A percentile compares a stretch with the other conserved stretches of the same genome.
Conservation (phyloP, 495 filamentous ascomycete genomes). For the Trichoderma gamsii region DNA sequence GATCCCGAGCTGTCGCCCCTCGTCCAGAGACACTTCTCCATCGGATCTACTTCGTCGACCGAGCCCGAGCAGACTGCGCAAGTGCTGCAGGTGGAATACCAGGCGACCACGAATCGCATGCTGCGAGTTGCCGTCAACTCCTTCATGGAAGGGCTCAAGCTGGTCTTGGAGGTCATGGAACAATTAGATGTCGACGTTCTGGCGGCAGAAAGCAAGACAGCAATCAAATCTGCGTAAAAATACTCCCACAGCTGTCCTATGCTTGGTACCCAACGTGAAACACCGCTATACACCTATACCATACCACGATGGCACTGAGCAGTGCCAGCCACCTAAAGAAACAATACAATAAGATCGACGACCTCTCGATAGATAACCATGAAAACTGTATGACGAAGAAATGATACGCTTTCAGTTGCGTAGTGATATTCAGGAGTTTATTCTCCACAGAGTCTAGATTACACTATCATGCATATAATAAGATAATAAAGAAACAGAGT, state of each 20-base stretch:
- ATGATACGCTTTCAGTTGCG: not conserved
- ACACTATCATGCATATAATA: constrained; percentile 5
- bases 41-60: constrained; percentile 29
- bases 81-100: constrained; percentile 69
- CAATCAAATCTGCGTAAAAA: not conserved
- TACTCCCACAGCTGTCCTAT: not conserved
- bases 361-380: not conserved
- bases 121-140: constrained; percentile 94
- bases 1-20: constrained; percentile 83
- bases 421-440: not conserved
- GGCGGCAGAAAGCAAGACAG: constrained; percentile 16
- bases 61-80: constrained; percentile 40
- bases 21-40: constrained; percentile 65
- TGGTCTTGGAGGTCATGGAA: constrained; percentile 79
- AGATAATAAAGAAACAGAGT: not conserved
- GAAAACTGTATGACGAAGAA: not conserved
- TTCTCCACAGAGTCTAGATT: not conserved
- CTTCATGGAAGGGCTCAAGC: constrained; percentile 86
- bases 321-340: no score
- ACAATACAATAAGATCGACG: not conserved
- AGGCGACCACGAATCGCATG: constrained; percentile 91
- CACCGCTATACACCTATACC: not conserved
- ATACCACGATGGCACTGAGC: not conserved
- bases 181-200: constrained; percentile 86
- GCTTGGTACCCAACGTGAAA: not conserved